Evolutionary conservation across 306 rosid species (phyloP), one percentile per base, ranked within the genome.

Genomic region (Calophaca sinica): DNA sequence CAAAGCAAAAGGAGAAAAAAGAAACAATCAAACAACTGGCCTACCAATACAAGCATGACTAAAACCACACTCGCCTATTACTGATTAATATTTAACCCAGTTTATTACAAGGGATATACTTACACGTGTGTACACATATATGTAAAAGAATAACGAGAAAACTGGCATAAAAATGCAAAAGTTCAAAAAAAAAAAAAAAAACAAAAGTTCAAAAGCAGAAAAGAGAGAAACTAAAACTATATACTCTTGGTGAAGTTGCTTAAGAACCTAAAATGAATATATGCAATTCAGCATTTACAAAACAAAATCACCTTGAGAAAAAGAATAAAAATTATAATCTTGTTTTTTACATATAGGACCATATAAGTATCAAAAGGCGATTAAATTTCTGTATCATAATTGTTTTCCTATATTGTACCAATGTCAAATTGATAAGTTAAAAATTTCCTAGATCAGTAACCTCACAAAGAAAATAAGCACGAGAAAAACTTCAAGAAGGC

Each of bases 381-480:
- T 52, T 44, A 53, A 61, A 31, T 61, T 74, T 74, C 36, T 7
- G 41, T 42, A 8, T 29, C 77, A 45, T 7, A 60, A 44, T 51
- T 9, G 62, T 20, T 67, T 59, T 46, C 31, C 28, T n/a, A 72
- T 59, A 20, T n/a, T 5, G 2, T 49, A 58, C 10, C 46, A 33
- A 31, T 59, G 31, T 15, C 57, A 69, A 33, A 44, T 32, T 59
- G 76, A 20, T 50, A 67, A 31, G 72, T 6, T 65, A 52, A 77
- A 33, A 59, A 13, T 65, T 59, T 72, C 62, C 44, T 52, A 14
- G 58, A 61, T 52, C 45, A 66, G 69, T 38, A 45, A 63, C 74
- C 64, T 68, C 28, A 31, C 29, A 60, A 55, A 57, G 70, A 69
- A 65, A 77, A 54, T 15, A 58, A 70, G 83, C 72, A 82, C 32